Percentiles rank a stretch among this genome's conserved stretches.
phyloP scores from a whole-genome alignment of 2,329 filamentous ascomycete species.

The Capronia coronata region DNA sequence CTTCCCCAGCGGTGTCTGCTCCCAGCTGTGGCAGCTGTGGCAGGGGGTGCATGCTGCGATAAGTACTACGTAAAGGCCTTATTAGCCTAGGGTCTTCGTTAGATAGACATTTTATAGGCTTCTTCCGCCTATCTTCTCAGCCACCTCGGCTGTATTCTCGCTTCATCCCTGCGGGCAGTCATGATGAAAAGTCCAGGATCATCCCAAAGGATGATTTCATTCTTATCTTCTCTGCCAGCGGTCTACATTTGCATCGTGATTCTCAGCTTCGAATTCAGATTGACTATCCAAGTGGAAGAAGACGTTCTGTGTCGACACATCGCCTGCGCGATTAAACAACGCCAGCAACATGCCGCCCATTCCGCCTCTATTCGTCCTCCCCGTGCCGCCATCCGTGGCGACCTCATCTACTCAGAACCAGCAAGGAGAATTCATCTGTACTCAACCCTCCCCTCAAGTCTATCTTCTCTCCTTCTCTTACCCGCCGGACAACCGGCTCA shows the following conservation, averaged over 20 bases:
- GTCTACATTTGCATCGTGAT: neutral
- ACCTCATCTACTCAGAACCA: slow-evolving; percentile 26
- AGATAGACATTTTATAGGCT: too few species aligned
- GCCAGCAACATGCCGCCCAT: slow-evolving; percentile 17
- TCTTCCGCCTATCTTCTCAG: too few species aligned
- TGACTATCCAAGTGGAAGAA: neutral
- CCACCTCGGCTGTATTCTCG: neutral
- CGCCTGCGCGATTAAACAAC: neutral
- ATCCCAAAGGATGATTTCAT: too few species aligned
- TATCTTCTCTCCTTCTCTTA: slow-evolving; percentile 69
- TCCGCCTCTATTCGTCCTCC: slow-evolving; percentile 53
- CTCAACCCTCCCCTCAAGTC: slow-evolving; percentile 53
- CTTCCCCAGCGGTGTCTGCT: too few species aligned
- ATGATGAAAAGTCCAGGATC: neutral
- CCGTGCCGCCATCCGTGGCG: slow-evolving; percentile 42
- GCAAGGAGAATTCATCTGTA: slow-evolving; percentile 55
- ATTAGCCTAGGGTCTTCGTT: too few species aligned
- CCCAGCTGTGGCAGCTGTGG: too few species aligned
- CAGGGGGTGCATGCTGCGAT: too few species aligned
- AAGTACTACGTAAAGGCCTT: too few species aligned
- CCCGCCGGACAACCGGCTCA: slow-evolving; percentile 70
- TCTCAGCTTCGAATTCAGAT: neutral
- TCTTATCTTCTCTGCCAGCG: neutral
- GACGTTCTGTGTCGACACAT: neutral
- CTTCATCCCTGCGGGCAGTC: too few species aligned